These are phyloP conservation scores for Crassisporium funariophilum DNA, from an alignment of 768 basidiomycete species.

Conservation along the genomic window DNA sequence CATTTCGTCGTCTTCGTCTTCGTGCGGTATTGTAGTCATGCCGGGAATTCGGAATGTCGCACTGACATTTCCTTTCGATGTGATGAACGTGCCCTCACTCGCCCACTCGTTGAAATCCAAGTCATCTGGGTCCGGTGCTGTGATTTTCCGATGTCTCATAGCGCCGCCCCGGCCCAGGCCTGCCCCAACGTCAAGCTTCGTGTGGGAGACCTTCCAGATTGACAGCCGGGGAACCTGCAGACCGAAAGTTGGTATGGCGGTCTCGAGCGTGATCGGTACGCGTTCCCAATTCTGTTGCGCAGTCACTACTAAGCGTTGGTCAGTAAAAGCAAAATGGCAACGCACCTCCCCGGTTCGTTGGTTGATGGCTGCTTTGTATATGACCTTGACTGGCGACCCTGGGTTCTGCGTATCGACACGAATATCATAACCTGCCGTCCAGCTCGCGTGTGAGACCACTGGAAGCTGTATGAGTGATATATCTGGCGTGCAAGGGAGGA, in stretches of 20 bases:
- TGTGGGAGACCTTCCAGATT: slow-evolving; percentile 24
- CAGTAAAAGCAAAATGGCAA: not conserved
- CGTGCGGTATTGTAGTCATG: slow-evolving; percentile 34
- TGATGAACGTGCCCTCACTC: slow-evolving; percentile 11
- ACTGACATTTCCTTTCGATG: slow-evolving; percentile 30
- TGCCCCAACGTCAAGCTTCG: not conserved
- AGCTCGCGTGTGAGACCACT: slow-evolving; percentile 30
- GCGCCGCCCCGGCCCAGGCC: not conserved
- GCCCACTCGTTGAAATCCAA: not conserved
- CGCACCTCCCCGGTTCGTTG: slow-evolving; percentile 41
- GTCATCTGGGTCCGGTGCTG: not conserved
- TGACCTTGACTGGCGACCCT: slow-evolving; percentile 27
- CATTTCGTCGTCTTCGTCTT: slow-evolving; percentile 25
- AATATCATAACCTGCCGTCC: slow-evolving; percentile 40
- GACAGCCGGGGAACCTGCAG: slow-evolving; percentile 29
- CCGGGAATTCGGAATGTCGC: slow-evolving; percentile 40
- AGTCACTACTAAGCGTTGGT: slow-evolving; percentile 15
- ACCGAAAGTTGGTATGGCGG: slow-evolving; percentile 34
- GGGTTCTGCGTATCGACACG: slow-evolving; percentile 36
- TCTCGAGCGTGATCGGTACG: slow-evolving; percentile 37
- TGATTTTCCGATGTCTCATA: not conserved
- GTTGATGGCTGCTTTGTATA: slow-evolving; percentile 39
- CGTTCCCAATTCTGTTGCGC: slow-evolving; percentile 36
- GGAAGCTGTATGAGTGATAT: not conserved
- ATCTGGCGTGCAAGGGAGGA: not conserved